Evolutionary conservation across 768 basidiomycete genomes (phyloP).

Genomic region (Terana coerulea): DNA sequence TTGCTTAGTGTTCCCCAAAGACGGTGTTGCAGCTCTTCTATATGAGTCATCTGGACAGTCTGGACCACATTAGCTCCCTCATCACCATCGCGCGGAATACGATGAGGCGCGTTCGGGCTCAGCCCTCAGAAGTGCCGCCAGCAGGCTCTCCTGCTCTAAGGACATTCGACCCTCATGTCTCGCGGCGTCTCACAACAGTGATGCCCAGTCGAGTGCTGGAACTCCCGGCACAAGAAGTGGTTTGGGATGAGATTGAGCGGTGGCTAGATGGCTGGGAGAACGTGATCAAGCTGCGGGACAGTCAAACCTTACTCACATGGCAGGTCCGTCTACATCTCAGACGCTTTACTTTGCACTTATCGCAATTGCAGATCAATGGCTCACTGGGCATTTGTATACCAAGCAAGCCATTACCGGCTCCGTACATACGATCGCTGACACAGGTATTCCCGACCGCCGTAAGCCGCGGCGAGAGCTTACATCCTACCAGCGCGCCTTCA

Average conservation of each 20-base stretch:
- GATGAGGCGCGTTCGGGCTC: conserved; percentile 37
- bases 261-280: conserved; percentile 59
- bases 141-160: conserved; percentile 44
- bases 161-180: conserved; percentile 65
- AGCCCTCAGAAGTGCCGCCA: conserved; percentile 34
- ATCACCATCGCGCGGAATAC: conserved; percentile 38
- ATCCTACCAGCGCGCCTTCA: conserved; percentile 48
- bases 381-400: conserved; percentile 46
- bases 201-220: conserved; percentile 64
- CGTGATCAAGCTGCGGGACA: conserved; percentile 40
- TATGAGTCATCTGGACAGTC: conserved; percentile 34
- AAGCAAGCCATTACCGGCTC: conserved; percentile 35
- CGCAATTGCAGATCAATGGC: conserved; percentile 40
- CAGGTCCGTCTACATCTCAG: conserved; percentile 39
- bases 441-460: conserved; percentile 42
- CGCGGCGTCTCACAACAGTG: conserved; percentile 61
- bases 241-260: conserved; percentile 47
- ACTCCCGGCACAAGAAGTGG: conserved; percentile 43
- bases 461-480: conserved; percentile 4
- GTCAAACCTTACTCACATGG: conserved; percentile 53
- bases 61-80: conserved; percentile 34
- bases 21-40: conserved; percentile 48
- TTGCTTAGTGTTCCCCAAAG: conserved; percentile 25
- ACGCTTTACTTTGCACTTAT: background rate
- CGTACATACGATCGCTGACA: conserved; percentile 60